Percentiles rank a stretch among this genome's conserved stretches.
These are phyloP conservation scores for Solanum megistacrolobum DNA, from an alignment of 257 asterid species.

Conservation along the genomic window DNA sequence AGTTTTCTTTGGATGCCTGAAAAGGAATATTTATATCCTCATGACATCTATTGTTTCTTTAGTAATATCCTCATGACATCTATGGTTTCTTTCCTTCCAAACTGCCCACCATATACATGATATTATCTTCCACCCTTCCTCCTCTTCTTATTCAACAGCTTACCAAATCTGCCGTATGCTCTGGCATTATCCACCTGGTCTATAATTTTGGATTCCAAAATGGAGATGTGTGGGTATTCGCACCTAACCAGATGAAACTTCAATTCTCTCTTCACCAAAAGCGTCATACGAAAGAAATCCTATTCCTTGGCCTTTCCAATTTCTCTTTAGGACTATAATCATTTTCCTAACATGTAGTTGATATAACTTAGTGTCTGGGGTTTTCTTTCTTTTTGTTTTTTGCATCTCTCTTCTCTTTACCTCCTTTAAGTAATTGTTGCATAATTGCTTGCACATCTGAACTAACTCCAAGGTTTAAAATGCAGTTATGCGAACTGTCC, in stretches of 20 bases:
- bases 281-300: background rate
- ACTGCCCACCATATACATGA: background rate
- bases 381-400: background rate
- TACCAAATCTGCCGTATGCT: background rate
- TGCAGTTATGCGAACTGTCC: constrained; percentile 75
- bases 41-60: background rate
- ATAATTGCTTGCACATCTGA: background rate
- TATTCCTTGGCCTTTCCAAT: background rate
- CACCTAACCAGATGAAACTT: background rate
- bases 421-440: background rate
- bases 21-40: background rate
- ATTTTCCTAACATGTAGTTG: background rate
- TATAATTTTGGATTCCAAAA: background rate
- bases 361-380: background rate
- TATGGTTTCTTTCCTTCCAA: background rate
- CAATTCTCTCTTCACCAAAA: background rate
- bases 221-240: background rate
- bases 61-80: background rate
- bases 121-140: background rate
- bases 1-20: background rate
- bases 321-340: background rate
- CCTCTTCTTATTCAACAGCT: background rate
- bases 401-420: background rate
- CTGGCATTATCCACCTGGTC: background rate
- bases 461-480: background rate